Conservation (phyloP, 2,329 filamentous ascomycete genomes). For the Ophiostoma sp. region DNA sequence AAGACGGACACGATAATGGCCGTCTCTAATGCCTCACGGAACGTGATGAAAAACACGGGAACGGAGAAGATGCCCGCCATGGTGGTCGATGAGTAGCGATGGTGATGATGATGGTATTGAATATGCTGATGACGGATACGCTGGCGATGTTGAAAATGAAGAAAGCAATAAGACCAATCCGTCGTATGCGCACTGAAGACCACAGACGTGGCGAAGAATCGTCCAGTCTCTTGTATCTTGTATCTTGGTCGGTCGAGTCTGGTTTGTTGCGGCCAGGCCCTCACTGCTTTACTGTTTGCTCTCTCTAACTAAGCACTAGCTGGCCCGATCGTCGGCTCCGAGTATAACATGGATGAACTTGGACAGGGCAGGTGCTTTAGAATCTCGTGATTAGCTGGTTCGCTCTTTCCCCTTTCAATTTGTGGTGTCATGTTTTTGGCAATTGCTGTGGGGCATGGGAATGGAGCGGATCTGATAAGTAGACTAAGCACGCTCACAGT, state of each 20-base stretch:
- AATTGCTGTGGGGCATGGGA: not conserved
- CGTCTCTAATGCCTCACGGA: constrained; percentile 77
- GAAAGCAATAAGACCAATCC: not conserved
- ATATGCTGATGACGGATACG: not conserved
- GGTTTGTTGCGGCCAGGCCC: too few species aligned
- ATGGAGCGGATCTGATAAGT: constrained; percentile 14
- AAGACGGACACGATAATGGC: constrained; percentile 80
- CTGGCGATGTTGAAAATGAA: not conserved
- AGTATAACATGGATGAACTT: not conserved
- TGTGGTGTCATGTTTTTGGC: constrained; percentile 6
- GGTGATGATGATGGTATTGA: not conserved
- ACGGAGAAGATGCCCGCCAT: constrained; percentile 20
- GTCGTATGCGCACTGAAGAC: too few species aligned
- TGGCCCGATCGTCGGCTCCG: constrained; percentile 13
- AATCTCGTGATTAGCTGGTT: not conserved
- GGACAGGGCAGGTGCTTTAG: not conserved
- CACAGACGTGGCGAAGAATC: too few species aligned
- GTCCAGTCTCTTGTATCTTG: too few species aligned
- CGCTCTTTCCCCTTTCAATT: not conserved
- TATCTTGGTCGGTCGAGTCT: too few species aligned
- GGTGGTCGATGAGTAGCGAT: not conserved
- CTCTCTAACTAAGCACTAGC: not conserved
- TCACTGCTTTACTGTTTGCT: too few species aligned
- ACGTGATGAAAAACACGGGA: constrained; percentile 80
- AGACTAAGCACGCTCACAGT: not conserved